phyloP scores from a whole-genome alignment of 192 early-diverging fungal genomes.

The Backusella liffmaniae region DNA sequence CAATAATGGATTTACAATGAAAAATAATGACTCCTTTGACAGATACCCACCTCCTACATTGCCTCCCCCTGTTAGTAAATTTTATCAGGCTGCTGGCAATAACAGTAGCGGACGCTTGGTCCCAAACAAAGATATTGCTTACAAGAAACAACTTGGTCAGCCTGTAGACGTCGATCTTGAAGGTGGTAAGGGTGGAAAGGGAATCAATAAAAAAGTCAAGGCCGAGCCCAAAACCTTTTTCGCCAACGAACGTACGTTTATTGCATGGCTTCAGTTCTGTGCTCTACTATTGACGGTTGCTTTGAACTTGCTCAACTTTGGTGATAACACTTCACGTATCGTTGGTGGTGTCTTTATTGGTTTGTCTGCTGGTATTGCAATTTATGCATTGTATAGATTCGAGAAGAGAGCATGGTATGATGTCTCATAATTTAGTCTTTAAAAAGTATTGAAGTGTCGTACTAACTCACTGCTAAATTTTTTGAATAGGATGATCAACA shows the following conservation, averaged over 20 bases:
- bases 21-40: constrained; percentile 4
- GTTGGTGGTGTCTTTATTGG: constrained; percentile 33
- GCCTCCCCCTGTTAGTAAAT: not conserved
- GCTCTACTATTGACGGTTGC: constrained; percentile 65
- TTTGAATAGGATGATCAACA: constrained; percentile 27
- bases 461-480: too few species aligned
- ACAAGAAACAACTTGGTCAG: constrained; percentile 1
- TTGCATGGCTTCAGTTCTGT: constrained; percentile 77
- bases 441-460: too few species aligned
- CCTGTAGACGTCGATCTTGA: not conserved
- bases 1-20: not conserved
- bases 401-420: constrained; percentile 34
- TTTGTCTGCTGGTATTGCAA: constrained; percentile 22
- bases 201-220: constrained; percentile 31
- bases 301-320: constrained; percentile 69
- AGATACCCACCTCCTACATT: not conserved
- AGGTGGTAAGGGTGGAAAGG: not conserved
- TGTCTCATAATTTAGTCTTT: not conserved
- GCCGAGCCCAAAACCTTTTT: constrained; percentile 77
- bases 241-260: constrained; percentile 88
- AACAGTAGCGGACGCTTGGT: not conserved
- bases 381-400: constrained; percentile 36
- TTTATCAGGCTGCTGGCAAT: constrained; percentile 12
- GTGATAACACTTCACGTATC: constrained; percentile 26
- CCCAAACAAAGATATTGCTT: not conserved